Evolutionary conservation across 345 rosid genomes (phyloP).

Genomic region (Hirschfeldia incana): DNA sequence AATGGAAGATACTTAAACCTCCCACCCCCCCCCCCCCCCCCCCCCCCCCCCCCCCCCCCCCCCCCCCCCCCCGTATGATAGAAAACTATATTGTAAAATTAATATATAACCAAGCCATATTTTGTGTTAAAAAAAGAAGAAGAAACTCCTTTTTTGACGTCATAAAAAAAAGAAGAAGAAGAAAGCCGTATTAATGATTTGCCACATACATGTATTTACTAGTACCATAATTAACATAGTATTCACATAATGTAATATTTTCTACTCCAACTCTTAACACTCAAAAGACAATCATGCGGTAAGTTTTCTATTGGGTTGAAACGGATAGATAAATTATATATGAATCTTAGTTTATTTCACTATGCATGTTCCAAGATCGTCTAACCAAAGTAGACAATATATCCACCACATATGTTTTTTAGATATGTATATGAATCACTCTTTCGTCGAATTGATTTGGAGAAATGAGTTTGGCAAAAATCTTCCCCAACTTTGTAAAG

Average conservation of each 20-base stretch:
- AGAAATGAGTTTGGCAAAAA: slow-evolving; percentile 22
- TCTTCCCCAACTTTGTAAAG: slow-evolving; percentile 35
- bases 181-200: no score
- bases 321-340: not conserved
- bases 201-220: not conserved
- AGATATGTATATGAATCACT: not conserved
- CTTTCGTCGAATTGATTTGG: not conserved
- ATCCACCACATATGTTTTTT: not conserved
- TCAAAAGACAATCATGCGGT: not conserved
- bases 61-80: no score
- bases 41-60: no score
- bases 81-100: no score
- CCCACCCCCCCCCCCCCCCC: no score
- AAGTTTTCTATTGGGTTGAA: no score
- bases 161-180: no score
- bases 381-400: not conserved
- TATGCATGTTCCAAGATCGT: not conserved
- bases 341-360: not conserved
- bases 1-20: no score
- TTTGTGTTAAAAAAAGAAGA: no score
- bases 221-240: not conserved
- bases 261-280: not conserved
- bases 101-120: not conserved
- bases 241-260: no score
- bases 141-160: no score